A percentile compares a stretch with the other conserved stretches of the same genome.
phyloP scores from a whole-genome alignment of 2,329 filamentous ascomycete species.

The Rugonectria rugulosa region DNA sequence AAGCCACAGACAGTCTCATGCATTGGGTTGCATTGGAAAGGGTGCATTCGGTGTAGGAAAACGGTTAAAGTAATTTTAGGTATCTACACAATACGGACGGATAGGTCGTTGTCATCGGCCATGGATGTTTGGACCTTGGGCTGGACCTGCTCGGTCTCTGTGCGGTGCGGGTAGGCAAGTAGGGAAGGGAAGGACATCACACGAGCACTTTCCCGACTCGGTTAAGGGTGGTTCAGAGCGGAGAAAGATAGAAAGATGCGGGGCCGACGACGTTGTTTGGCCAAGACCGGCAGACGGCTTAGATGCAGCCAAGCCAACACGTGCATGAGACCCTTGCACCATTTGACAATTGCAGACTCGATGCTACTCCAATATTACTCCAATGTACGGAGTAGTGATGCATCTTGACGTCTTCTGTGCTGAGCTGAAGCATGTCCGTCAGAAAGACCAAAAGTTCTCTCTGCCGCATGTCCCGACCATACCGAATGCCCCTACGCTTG shows the following conservation, averaged over 20 bases:
- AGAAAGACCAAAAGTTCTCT: no score
- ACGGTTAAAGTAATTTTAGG: background rate
- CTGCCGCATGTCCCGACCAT: no score
- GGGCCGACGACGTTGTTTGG: conserved; percentile 5
- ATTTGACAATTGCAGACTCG: conserved; percentile 11
- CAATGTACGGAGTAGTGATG: background rate
- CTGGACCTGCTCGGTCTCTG: background rate
- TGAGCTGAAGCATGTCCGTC: no score
- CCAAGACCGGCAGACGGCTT: conserved; percentile 20
- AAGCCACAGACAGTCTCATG: background rate
- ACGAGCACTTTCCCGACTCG: conserved; percentile 23
- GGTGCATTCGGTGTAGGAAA: background rate
- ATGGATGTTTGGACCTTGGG: background rate
- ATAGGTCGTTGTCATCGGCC: no score
- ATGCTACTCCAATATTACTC: no score
- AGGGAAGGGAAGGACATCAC: conserved; percentile 15
- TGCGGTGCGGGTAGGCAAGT: no score
- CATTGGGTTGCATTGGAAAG: background rate
- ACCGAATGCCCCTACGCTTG: no score
- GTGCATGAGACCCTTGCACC: conserved; percentile 18
- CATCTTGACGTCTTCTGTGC: background rate
- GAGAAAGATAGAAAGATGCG: background rate
- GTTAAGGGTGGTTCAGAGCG: background rate
- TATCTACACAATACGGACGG: no score
- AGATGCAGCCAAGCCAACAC: conserved; percentile 22